Evolutionary conservation across 495 filamentous ascomycete species (phyloP).

Genomic region (Diplogelasinospora grovesii): DNA sequence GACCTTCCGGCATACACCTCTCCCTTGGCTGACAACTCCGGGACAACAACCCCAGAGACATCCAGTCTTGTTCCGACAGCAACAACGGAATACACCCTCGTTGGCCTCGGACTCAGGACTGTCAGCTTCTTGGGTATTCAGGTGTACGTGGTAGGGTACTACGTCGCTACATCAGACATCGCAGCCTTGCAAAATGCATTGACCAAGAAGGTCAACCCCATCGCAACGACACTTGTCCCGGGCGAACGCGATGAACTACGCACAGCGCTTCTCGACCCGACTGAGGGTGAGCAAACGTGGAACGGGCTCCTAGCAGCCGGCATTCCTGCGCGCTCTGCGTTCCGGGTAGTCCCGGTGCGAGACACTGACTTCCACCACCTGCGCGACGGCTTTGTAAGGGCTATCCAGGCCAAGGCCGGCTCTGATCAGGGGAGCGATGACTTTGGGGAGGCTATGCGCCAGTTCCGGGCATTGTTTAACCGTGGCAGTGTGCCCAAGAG

Average conservation of each 20-base stretch:
- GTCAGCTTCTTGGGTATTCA: conserved; percentile 87
- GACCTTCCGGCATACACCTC: conserved; percentile 44
- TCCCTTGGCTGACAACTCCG: conserved; percentile 13
- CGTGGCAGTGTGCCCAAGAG: conserved; percentile 68
- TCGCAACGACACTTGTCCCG: conserved; percentile 76
- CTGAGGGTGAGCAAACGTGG: conserved; percentile 63
- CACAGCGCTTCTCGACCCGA: conserved; percentile 60
- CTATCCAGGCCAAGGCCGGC: conserved; percentile 52
- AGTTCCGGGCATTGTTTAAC: conserved; percentile 73
- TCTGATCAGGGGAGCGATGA: conserved; percentile 25
- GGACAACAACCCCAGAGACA: conserved; percentile 9
- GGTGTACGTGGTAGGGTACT: conserved; percentile 91
- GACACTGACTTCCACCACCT: conserved; percentile 91
- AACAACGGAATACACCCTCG: conserved; percentile 66
- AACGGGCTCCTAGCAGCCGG: conserved; percentile 56
- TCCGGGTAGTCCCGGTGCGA: conserved; percentile 74
- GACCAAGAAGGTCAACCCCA: conserved; percentile 48
- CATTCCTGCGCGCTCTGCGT: conserved; percentile 57
- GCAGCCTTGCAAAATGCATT: conserved; percentile 41
- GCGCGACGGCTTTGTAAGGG: conserved; percentile 82
- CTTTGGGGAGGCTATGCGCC: conserved; percentile 63
- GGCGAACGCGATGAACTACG: conserved; percentile 67
- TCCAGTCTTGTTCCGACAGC: conserved; percentile 11
- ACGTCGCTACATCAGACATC: conserved; percentile 76
- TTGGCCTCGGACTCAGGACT: conserved; percentile 80